Conservation (phyloP, 768 basidiomycete species). For the Tylopilus plumbeoviolaceoides region DNA sequence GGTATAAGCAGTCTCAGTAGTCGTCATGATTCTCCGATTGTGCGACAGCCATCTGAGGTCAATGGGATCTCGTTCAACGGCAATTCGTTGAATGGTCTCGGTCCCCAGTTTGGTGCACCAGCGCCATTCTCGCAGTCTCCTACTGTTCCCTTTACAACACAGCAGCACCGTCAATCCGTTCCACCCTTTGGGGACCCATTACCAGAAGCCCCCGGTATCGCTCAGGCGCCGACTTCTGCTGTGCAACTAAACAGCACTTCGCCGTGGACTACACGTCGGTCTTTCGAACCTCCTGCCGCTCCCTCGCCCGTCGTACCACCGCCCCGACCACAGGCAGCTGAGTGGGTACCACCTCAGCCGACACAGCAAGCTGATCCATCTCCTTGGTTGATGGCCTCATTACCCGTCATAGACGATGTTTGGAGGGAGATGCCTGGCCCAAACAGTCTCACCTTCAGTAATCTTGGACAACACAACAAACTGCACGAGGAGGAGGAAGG, state of each 20-base stretch:
- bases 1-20: constrained; percentile 19
- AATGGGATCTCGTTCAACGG: constrained; percentile 23
- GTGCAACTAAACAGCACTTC: constrained; percentile 19
- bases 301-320: constrained; percentile 22
- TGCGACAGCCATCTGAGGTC: constrained; percentile 21
- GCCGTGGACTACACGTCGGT: constrained; percentile 22
- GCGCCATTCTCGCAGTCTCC: constrained; percentile 22
- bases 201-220: constrained; percentile 14
- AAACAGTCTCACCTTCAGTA: constrained; percentile 53
- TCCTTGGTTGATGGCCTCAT: constrained; percentile 52
- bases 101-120: constrained; percentile 19
- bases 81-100: constrained; percentile 14
- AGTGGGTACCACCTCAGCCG: constrained; percentile 35
- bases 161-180: constrained; percentile 19
- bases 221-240: constrained; percentile 21
- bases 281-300: constrained; percentile 18
- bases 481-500: constrained; percentile 40
- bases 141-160: constrained; percentile 12
- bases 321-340: constrained; percentile 26
- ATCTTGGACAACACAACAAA: constrained; percentile 57
- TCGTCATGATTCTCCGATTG: constrained; percentile 22
- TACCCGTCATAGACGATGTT: constrained; percentile 41
- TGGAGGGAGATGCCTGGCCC: constrained; percentile 44
- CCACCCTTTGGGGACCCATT: constrained; percentile 23
- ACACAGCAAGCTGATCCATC: constrained; percentile 39